Evolutionary conservation across 2,329 filamentous ascomycete genomes (phyloP).

Genomic region (Paracamarosporium sp.): DNA sequence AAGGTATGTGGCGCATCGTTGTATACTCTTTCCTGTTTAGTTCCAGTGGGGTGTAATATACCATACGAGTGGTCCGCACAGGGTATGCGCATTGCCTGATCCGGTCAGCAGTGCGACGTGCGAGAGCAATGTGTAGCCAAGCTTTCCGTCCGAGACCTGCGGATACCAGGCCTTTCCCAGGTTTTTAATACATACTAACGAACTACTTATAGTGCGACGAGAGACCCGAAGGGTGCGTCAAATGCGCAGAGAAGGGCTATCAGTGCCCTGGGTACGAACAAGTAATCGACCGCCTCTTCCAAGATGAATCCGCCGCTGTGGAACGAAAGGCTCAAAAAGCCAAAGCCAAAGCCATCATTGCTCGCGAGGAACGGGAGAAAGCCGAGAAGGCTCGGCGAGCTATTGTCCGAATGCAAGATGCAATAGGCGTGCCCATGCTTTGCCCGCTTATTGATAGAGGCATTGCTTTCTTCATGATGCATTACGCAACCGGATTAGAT

Average conservation of each 20-base stretch:
- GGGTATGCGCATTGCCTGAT: neutral
- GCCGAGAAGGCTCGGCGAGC: conserved; percentile 2
- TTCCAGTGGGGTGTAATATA: neutral
- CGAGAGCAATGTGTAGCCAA: neutral
- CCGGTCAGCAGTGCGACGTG: neutral
- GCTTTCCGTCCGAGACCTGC: neutral
- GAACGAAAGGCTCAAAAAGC: conserved; percentile 33
- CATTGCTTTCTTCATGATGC: conserved; percentile 42
- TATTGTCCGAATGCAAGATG: conserved; percentile 12
- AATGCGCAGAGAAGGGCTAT: conserved; percentile 30
- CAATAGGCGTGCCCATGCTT: conserved; percentile 21
- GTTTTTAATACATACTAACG: neutral
- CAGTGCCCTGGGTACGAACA: conserved; percentile 41
- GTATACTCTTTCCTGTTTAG: neutral
- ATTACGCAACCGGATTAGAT: conserved; percentile 33
- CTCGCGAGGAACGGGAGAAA: conserved; percentile 25
- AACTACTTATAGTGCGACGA: conserved; percentile 36
- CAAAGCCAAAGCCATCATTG: conserved; percentile 37
- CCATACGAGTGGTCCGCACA: neutral
- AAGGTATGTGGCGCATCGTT: conserved; percentile 35
- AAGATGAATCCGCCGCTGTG: conserved; percentile 38
- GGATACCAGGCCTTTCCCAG: neutral
- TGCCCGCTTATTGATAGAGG: conserved; percentile 37
- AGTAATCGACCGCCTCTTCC: conserved; percentile 36
- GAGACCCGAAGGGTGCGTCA: conserved; percentile 31